Conservation (phyloP, 2,329 filamentous ascomycete species). For the Helicocarpus griseus region DNA sequence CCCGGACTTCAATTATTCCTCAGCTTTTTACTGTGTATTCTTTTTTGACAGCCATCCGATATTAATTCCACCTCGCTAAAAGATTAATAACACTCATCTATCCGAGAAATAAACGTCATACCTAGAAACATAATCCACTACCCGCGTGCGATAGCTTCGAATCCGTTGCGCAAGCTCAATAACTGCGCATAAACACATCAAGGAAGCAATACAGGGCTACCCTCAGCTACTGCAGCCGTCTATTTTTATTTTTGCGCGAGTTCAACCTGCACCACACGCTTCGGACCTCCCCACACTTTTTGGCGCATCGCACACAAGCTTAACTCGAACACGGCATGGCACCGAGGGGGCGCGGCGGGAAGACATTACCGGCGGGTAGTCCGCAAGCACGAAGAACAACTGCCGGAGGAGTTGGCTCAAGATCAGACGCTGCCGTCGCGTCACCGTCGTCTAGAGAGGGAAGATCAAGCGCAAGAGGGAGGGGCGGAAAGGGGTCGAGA, state of each 20-base stretch:
- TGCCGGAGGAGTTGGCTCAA: constrained; percentile 6
- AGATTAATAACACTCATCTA: too few species aligned
- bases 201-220: too few species aligned
- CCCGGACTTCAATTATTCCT: too few species aligned
- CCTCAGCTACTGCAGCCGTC: background rate
- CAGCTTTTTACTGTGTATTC: too few species aligned
- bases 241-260: background rate
- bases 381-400: constrained; percentile 5
- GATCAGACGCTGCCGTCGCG: constrained; percentile 1
- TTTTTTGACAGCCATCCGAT: too few species aligned
- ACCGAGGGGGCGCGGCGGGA: constrained; percentile 8
- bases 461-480: background rate
- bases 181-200: background rate
- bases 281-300: background rate
- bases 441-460: constrained; percentile 6
- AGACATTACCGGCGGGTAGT: constrained; percentile 4
- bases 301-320: background rate
- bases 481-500: constrained; percentile 3
- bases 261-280: background rate
- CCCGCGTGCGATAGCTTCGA: background rate
- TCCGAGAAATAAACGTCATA: too few species aligned
- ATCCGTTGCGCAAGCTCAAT: background rate
- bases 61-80: too few species aligned
- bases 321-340: constrained; percentile 4
- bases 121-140: background rate